Base-by-base conservation (phyloP, 768 basidiomycete species). In the Tephrocybe sp. region DNA sequence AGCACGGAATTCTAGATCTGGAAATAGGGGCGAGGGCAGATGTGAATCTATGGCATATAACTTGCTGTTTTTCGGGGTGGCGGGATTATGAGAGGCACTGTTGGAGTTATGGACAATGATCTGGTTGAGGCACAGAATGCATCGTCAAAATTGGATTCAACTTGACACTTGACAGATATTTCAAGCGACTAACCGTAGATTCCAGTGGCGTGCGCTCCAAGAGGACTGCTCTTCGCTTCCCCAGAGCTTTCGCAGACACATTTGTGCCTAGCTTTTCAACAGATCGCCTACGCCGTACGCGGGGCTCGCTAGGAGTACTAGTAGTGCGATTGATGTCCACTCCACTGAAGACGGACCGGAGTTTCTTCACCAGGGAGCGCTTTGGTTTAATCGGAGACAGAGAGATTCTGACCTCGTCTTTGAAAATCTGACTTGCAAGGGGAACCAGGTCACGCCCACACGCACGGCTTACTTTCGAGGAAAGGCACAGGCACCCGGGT, bases 201-300 rank as follows among this genome's bases (percentile, higher is more conserved):
- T 36, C n/a, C 9, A 32, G 39, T 22, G 31, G 48, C 15, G 25
- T 22, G 18, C 41, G 41, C 26, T 32, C 30, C 53, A 60, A 40
- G 15, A 64, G 55, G 18, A 63, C 54, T 5, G 60, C 63, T 13
- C 54, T 57, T 21, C 62, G 57, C 40, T 63, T 66, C 18, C 53
- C 54, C 4, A 60, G 46, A 22, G 53, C 40, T 25, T 54, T 64
- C 11, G 58, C 55, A 25, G 55, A 59, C 7, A 34, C 49, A 25
- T 41, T 57, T 35, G 57, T 44, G 12, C 24, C 40, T 18, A 31
- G 25, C 12, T 26, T 40, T 1, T 44, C 31, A 26, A 16, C 24
- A 21, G 47, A 24, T 26, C 25, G 32, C 16, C 34, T 44, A 53
- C 26, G 16, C 28, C 16, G 7, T 34, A 30, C n/a, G 39, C 8